Conservation (phyloP, 306 rosid species). For the Prunus davidiana region DNA sequence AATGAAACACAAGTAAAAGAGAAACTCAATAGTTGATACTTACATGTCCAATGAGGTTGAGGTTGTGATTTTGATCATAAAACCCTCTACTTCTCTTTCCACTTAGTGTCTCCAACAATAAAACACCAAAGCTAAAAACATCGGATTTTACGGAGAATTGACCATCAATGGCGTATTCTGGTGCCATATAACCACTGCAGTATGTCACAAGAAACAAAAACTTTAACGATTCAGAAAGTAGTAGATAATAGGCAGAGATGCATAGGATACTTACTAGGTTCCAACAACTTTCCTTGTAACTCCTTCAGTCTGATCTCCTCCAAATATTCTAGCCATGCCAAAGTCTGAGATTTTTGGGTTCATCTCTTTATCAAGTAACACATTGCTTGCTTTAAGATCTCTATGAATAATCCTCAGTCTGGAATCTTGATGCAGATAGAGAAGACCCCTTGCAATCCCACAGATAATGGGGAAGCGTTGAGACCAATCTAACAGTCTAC, state of each 20-base stretch:
- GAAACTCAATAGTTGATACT: slow-evolving; percentile 3
- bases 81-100: slow-evolving; percentile 33
- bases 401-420: slow-evolving; percentile 41
- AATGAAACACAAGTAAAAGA: not conserved
- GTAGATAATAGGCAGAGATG: not conserved
- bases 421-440: slow-evolving; percentile 62
- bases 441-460: slow-evolving; percentile 54
- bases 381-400: slow-evolving; percentile 44
- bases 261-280: slow-evolving; percentile 34
- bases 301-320: slow-evolving; percentile 32
- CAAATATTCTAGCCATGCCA: slow-evolving; percentile 42
- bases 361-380: slow-evolving; percentile 35
- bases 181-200: slow-evolving; percentile 58
- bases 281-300: slow-evolving; percentile 39
- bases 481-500: slow-evolving; percentile 15
- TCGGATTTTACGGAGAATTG: slow-evolving; percentile 46
- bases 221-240: not conserved
- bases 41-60: slow-evolving; percentile 34
- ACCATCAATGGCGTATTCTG: slow-evolving; percentile 50
- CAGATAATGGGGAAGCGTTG: slow-evolving; percentile 19
- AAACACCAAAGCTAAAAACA: slow-evolving; percentile 34
- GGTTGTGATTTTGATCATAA: not conserved
- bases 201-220: not conserved
- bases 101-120: slow-evolving; percentile 29
- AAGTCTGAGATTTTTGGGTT: slow-evolving; percentile 43